These are phyloP conservation scores for Aechmea fasciata DNA, from an alignment of 176 grass and related monocot species.

Conservation along the genomic window DNA sequence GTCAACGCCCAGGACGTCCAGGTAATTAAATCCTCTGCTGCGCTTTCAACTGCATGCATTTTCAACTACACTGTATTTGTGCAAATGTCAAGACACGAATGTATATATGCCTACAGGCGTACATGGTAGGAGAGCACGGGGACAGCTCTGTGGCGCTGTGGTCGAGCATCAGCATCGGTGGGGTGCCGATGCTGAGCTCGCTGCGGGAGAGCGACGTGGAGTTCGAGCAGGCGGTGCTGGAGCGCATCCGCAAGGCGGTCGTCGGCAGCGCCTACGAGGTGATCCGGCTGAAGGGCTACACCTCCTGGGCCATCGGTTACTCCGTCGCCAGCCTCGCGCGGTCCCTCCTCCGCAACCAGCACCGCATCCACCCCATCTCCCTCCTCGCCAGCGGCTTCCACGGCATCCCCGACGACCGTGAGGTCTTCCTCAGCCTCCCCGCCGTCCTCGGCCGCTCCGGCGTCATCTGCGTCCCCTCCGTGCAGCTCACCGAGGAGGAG, in stretches of 20 bases:
- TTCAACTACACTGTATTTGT: too few species aligned
- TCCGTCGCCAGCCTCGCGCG: conserved; percentile 52
- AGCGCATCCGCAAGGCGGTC: conserved; percentile 47
- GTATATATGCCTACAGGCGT: conserved; percentile 26
- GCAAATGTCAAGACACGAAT: too few species aligned
- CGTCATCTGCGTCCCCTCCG: conserved; percentile 38
- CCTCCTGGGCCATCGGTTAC: conserved; percentile 89
- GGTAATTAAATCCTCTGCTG: conserved; percentile 17
- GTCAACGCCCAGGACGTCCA: conserved; percentile 76
- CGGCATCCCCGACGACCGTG: conserved; percentile 35
- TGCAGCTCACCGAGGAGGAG: conserved; percentile 66
- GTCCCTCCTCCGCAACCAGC: conserved; percentile 70
- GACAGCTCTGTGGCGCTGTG: conserved; percentile 85
- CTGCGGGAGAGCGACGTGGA: conserved; percentile 34
- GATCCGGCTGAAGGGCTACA: conserved; percentile 64
- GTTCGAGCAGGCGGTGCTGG: conserved; percentile 33
- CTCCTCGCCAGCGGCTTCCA: conserved; percentile 60
- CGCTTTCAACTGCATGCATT: too few species aligned
- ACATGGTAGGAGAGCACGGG: conserved; percentile 79
- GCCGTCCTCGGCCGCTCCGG: conserved; percentile 41
- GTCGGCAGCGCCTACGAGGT: conserved; percentile 74
- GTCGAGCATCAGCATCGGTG: conserved; percentile 60
- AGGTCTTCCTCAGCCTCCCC: conserved; percentile 83
- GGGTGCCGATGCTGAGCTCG: conserved; percentile 54
- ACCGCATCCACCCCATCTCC: conserved; percentile 66